Evolutionary conservation across 1,139 yeast species (phyloP).

Genomic region (Maudiozyma humilis): DNA sequence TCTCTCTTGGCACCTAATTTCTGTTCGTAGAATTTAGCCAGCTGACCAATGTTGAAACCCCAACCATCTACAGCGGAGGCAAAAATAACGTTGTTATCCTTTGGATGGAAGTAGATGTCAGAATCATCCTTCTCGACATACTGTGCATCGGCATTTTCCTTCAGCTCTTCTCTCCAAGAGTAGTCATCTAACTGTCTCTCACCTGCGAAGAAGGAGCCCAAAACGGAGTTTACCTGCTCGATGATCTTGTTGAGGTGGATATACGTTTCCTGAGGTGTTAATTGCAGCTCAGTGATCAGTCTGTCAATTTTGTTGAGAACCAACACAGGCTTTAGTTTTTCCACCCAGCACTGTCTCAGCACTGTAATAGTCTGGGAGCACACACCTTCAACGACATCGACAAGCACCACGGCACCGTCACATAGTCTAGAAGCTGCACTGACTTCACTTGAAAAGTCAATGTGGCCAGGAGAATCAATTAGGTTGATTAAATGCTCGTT

Average conservation of each 20-base stretch:
- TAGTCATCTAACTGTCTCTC: conserved; percentile 88
- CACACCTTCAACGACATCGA: conserved; percentile 96
- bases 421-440: conserved; percentile 91
- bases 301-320: conserved; percentile 94
- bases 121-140: conserved; percentile 73
- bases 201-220: conserved; percentile 89
- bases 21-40: conserved; percentile 77
- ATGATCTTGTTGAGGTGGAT: conserved; percentile 66
- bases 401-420: conserved; percentile 92
- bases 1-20: conserved; percentile 79
- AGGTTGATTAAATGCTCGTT: conserved; percentile 80
- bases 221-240: conserved; percentile 90
- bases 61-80: conserved; percentile 95
- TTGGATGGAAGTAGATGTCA: conserved; percentile 83
- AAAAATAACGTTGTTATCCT: conserved; percentile 82
- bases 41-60: conserved; percentile 90
- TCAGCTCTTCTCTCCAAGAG: conserved; percentile 64
- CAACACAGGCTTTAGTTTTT: conserved; percentile 75
- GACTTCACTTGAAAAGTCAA: conserved; percentile 93
- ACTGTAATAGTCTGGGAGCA: conserved; percentile 96
- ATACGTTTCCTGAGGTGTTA: conserved; percentile 81
- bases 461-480: conserved; percentile 97
- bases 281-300: conserved; percentile 68
- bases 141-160: conserved; percentile 43
- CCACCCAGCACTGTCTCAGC: conserved; percentile 91